Conservation (phyloP, 2,329 filamentous ascomycete species). For the Chaetomiaceae sp. region DNA sequence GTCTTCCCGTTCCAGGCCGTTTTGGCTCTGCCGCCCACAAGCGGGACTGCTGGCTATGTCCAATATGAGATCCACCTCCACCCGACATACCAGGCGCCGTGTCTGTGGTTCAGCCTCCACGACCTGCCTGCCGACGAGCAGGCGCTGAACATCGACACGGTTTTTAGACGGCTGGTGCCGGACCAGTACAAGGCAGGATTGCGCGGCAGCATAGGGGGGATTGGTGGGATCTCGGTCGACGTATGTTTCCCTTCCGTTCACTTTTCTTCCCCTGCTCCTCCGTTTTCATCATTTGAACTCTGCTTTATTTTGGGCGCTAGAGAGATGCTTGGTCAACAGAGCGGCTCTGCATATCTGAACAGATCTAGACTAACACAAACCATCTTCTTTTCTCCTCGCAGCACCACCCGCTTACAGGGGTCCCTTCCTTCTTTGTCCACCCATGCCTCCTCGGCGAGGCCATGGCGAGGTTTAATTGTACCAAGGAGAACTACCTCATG, state of each 20-base stretch:
- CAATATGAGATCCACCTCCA: slow-evolving; percentile 72
- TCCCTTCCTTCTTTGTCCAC: slow-evolving; percentile 85
- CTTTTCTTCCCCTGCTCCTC: slow-evolving; percentile 18
- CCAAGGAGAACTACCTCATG: slow-evolving; percentile 68
- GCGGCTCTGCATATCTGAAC: slow-evolving; percentile 18
- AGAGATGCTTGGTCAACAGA: slow-evolving; percentile 26
- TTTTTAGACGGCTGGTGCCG: slow-evolving; percentile 68
- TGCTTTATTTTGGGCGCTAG: slow-evolving; percentile 1
- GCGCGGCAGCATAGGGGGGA: slow-evolving; percentile 50
- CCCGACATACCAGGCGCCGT: slow-evolving; percentile 68
- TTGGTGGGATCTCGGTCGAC: slow-evolving; percentile 71
- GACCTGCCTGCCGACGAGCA: slow-evolving; percentile 51
- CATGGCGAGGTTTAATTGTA: slow-evolving; percentile 61
- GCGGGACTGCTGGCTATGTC: slow-evolving; percentile 47
- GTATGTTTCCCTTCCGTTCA: slow-evolving; percentile 45
- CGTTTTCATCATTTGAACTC: slow-evolving; percentile 15
- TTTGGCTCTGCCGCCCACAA: slow-evolving; percentile 25
- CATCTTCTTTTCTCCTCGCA: slow-evolving; percentile 40
- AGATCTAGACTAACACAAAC: slow-evolving; percentile 40
- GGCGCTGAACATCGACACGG: slow-evolving; percentile 59
- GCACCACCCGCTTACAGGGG: slow-evolving; percentile 77
- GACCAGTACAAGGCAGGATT: slow-evolving; percentile 58
- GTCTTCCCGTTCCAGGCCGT: too few relatives aligned
- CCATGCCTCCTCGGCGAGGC: slow-evolving; percentile 84
- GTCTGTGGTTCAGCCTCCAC: slow-evolving; percentile 68